Percentiles rank a stretch among this genome's conserved stretches.
Conservation (phyloP, 164 flowering plant species). For the Akebia trifoliata region DNA sequence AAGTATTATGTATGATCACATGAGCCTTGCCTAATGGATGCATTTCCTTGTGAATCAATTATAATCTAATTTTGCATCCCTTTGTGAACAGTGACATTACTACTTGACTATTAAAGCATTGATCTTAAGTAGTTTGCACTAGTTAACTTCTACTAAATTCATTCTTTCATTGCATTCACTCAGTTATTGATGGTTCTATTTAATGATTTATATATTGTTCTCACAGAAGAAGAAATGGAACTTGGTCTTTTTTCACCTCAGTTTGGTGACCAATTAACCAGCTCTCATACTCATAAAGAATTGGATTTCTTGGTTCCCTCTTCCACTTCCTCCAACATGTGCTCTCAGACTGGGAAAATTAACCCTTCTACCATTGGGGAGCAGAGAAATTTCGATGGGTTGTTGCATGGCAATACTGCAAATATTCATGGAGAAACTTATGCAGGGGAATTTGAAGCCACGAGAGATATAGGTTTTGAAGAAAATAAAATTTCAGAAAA, state of each 20-base stretch:
- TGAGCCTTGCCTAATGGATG: no score
- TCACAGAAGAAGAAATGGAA: slow-evolving; percentile 57
- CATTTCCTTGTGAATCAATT: no score
- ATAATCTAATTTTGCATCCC: no score
- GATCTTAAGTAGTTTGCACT: neutral
- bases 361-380: slow-evolving; percentile 4
- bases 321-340: slow-evolving; percentile 1
- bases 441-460: slow-evolving; percentile 13
- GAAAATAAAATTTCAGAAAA: slow-evolving; percentile 13
- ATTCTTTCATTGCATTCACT: neutral
- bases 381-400: slow-evolving; percentile 3
- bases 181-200: neutral
- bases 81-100: no score
- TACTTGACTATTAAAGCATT: no score
- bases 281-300: slow-evolving; percentile 15
- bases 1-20: no score
- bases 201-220: slow-evolving; percentile 8
- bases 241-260: slow-evolving; percentile 50
- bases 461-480: slow-evolving; percentile 12
- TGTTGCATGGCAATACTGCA: neutral
- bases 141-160: neutral
- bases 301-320: slow-evolving; percentile 2
- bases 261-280: slow-evolving; percentile 24
- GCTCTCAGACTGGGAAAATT: slow-evolving; percentile 6
- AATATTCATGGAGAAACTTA: slow-evolving; percentile 2